phyloP scores from a whole-genome alignment of 2,329 filamentous ascomycete species.

The Botrytis hyacinthi region DNA sequence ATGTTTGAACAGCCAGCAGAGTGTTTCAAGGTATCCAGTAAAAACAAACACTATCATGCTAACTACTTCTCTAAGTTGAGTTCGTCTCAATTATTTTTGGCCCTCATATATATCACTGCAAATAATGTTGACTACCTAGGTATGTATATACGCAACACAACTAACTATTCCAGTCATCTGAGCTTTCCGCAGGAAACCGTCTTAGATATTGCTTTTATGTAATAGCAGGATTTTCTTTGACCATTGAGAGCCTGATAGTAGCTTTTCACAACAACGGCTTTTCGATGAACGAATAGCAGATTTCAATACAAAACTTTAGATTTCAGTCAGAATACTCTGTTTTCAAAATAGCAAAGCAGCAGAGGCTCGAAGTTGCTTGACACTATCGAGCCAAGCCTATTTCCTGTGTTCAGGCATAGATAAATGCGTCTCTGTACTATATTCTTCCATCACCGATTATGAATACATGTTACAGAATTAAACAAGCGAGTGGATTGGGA shows the following conservation, averaged over 20 bases:
- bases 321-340: background rate
- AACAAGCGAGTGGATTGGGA: background rate
- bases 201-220: background rate
- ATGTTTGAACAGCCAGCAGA: background rate
- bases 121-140: background rate
- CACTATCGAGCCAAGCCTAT: background rate
- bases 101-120: background rate
- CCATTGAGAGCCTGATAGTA: background rate
- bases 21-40: background rate
- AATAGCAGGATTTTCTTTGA: background rate
- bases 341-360: background rate
- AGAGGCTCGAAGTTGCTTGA: background rate
- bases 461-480: background rate
- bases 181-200: background rate
- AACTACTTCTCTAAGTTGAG: background rate
- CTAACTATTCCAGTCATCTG: background rate
- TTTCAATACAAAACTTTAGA: background rate
- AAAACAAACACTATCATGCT: background rate
- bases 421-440: rapidly evolving
- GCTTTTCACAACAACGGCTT: rapidly evolving
- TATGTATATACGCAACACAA: background rate
- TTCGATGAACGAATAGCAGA: background rate
- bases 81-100: background rate
- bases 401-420: background rate
- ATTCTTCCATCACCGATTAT: background rate